Evolutionary conservation across 2,329 filamentous ascomycete genomes (phyloP), one percentile per base, ranked within the genome.

Genomic region (Diaporthe longicolla): DNA sequence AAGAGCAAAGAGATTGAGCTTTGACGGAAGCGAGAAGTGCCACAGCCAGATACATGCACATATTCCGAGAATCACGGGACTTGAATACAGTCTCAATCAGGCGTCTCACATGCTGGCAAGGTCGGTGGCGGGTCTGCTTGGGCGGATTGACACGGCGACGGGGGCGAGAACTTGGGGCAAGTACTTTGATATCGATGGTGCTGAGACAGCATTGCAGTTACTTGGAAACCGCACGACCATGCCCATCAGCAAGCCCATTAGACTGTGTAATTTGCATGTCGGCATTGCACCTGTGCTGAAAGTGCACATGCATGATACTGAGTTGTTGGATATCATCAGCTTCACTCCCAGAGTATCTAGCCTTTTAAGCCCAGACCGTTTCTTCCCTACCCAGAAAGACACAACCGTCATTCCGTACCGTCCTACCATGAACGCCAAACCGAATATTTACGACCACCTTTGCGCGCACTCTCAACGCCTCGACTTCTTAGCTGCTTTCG

Each of bases 401-500:
- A 24, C 11, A 13, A 4, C 26, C 5, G n/a, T 26, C 3, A 11
- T 52, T 48, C 21, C 40, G 26, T 70, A n/a, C 24, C 21, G 11
- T 21, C 45, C 35, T 54, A 29, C 13, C 59, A 45, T 29, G 9
- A 75, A 71, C 74, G 74, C 74, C 74, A 71, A n/a, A 50, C 55
- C 55, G 50, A 43, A 68, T 48, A 11, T 37, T 43, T 17, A 32
- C 37, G 5, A n/a, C 9, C 55, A 48, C 32, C 26, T n/a, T 2
- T 24, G 17, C 19, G 8, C 43, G 48, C 73, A 57, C 77, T 10
- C 73, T 74, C 70, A 76, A 17, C 76, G 76, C 71, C 71, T 71
- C 15, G 79, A 72, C 77, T 73, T 72, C 70, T 74, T 76, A 29
- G 71, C 32, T 45, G 71, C 57, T 35, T 37, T 77, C 65, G 61